A percentile compares a stretch with the other conserved stretches of the same genome.
These are phyloP conservation scores for Boletus tomentosulus DNA, from an alignment of 768 basidiomycete genomes.

Conservation along the genomic window DNA sequence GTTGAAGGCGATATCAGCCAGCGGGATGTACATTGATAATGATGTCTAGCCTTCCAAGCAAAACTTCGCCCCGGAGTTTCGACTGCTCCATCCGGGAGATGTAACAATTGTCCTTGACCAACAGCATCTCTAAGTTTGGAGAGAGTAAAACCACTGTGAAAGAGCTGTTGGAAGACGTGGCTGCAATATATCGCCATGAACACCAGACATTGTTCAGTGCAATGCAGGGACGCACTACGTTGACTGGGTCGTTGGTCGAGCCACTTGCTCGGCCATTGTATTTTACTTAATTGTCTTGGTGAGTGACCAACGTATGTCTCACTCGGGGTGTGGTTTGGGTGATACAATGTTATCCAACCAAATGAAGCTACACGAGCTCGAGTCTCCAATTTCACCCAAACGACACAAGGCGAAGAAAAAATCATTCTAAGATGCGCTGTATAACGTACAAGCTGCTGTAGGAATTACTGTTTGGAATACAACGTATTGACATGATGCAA, in stretches of 20 bases:
- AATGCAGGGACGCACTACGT: constrained; percentile 23
- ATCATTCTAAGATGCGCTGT: no score
- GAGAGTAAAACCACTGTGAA: constrained; percentile 51
- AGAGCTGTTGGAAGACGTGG: constrained; percentile 40
- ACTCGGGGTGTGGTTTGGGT: no score
- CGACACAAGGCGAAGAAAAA: no score
- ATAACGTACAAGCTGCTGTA: constrained; percentile 21
- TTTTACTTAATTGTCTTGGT: no score
- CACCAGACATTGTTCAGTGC: not conserved
- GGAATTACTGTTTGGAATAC: constrained; percentile 29
- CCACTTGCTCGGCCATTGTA: constrained; percentile 24
- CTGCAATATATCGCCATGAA: constrained; percentile 25
- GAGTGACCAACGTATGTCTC: not conserved
- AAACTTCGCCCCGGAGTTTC: constrained; percentile 73
- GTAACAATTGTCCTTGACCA: constrained; percentile 56
- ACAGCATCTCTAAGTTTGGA: constrained; percentile 67
- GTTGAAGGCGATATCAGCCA: constrained; percentile 20
- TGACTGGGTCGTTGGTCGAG: constrained; percentile 20
- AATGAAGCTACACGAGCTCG: no score
- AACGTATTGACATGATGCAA: constrained; percentile 31
- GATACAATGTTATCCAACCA: no score
- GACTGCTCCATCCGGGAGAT: constrained; percentile 35
- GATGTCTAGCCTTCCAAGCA: constrained; percentile 68
- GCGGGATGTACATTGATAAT: constrained; percentile 7
- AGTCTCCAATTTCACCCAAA: no score